A percentile compares a stretch with the other conserved stretches of the same genome.
Evolutionary conservation across 768 basidiomycete species (phyloP).

Genomic region (Infundibulicybe gibba): DNA sequence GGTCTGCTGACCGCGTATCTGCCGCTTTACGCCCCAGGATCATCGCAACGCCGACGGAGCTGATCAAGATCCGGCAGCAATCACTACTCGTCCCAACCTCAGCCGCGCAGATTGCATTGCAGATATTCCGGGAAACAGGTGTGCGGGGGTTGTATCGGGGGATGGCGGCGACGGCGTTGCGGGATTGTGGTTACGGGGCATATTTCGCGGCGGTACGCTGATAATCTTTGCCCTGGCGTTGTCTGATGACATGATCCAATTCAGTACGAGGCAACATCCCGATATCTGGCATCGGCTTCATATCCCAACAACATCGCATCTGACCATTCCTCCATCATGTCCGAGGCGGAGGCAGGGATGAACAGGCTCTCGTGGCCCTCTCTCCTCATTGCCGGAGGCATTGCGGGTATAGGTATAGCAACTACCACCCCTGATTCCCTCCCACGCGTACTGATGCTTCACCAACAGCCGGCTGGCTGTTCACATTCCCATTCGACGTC

Average conservation of each 20-base stretch:
- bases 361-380: constrained; percentile 44
- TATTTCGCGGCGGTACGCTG: constrained; percentile 76
- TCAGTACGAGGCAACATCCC: constrained; percentile 64
- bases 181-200: constrained; percentile 82
- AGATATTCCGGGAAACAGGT: constrained; percentile 55
- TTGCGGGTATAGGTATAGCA: constrained; percentile 58
- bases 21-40: constrained; percentile 53
- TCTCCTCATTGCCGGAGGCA: constrained; percentile 68
- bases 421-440: neutral
- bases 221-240: neutral
- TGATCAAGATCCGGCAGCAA: constrained; percentile 86
- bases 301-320: constrained; percentile 1
- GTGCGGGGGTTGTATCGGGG: constrained; percentile 76
- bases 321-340: no score
- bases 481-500: constrained; percentile 86
- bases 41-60: constrained; percentile 80
- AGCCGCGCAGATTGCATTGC: constrained; percentile 47
- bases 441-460: neutral
- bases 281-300: constrained; percentile 32
- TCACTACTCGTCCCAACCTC: constrained; percentile 45
- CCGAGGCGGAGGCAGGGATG: constrained; percentile 29
- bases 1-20: neutral
- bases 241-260: neutral
- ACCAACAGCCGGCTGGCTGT: constrained; percentile 60
- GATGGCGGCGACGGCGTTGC: constrained; percentile 62